Evolutionary conservation across 495 filamentous ascomycete genomes (phyloP).

Genomic region (Hypoxylon subgilvum): DNA sequence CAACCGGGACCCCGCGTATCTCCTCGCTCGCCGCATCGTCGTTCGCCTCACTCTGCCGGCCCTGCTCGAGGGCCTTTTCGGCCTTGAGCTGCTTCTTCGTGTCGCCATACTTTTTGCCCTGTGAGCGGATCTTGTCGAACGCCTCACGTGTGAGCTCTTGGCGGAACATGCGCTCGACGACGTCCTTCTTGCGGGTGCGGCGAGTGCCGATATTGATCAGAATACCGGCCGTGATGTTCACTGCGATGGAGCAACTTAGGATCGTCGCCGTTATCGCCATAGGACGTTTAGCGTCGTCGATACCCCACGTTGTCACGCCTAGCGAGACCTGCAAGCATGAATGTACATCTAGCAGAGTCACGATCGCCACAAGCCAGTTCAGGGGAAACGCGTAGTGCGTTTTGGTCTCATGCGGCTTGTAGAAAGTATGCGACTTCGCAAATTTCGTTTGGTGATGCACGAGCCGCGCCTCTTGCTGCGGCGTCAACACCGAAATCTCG

Average conservation of each 20-base stretch:
- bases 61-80: constrained; percentile 37
- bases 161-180: constrained; percentile 72
- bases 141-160: constrained; percentile 76
- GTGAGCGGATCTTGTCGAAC: constrained; percentile 65
- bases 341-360: constrained; percentile 77
- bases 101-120: constrained; percentile 60
- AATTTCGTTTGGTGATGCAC: constrained; percentile 77
- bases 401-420: constrained; percentile 81
- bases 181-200: constrained; percentile 79
- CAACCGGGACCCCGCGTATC: constrained; percentile 24
- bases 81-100: constrained; percentile 55
- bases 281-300: constrained; percentile 65
- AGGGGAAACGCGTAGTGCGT: constrained; percentile 82
- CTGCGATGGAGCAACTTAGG: constrained; percentile 74
- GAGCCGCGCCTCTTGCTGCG: constrained; percentile 65
- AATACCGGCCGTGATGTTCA: constrained; percentile 73
- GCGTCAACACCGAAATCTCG: constrained; percentile 63
- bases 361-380: constrained; percentile 70
- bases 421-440: constrained; percentile 78
- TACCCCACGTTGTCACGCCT: constrained; percentile 75
- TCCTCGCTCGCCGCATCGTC: constrained; percentile 26
- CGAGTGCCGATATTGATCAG: constrained; percentile 75
- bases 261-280: constrained; percentile 78
- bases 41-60: constrained; percentile 36
- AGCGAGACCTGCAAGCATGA: constrained; percentile 76